Base-by-base conservation (phyloP, 345 rosid genomes). In the Gossypium herbaceum region DNA sequence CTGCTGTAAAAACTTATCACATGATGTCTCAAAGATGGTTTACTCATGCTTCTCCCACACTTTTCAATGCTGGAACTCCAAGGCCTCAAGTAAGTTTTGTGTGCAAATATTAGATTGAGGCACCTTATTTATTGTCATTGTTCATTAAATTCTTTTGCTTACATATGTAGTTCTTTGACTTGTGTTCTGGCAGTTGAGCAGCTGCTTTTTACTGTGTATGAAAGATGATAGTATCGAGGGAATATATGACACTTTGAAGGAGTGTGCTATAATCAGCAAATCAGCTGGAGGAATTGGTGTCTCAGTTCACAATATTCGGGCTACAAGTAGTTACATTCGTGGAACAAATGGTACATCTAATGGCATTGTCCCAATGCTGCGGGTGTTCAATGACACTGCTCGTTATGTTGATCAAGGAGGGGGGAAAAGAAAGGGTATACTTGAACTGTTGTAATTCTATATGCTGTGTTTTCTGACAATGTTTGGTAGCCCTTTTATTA, bases 281-380 rank as follows among this genome's bases (percentile, higher is more conserved):
- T 94, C 98, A 16, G 94, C 93, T 79, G 97, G 98, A 20, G 97
- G 98, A 63, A 89, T 94, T 77, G 98, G 97, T 74, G 94, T 94
- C 2, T 92, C 98, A 16, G 82, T 88, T 78, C 98, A 94, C 45
- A 92, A 90, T 68, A 90, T 92, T 59, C 88, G 92, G 83, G 91
- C 94, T 9, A 89, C 87, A 65, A 89, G 97, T 20, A 89, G 94
- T 80, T 91, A 91, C 65, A 91, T 91, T 72, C 87, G 94, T 73
- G 94, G 97, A 59, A 91, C 94, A 44, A 91, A 91, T 84, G 94
- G 94, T 74, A 85, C 91, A 19, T 91, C 97, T 41, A 91, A 91
- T 84, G 97, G 97, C 43, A 88, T 91, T 81, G 87, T 91, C 41
- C 97, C 97, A 1, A 91, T 91, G 97, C 74, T 89, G 55, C 82